A percentile compares a stretch with the other conserved stretches of the same genome.
phyloP scores from a whole-genome alignment of 2,329 filamentous ascomycete genomes.

The Cladosporium sp. region DNA sequence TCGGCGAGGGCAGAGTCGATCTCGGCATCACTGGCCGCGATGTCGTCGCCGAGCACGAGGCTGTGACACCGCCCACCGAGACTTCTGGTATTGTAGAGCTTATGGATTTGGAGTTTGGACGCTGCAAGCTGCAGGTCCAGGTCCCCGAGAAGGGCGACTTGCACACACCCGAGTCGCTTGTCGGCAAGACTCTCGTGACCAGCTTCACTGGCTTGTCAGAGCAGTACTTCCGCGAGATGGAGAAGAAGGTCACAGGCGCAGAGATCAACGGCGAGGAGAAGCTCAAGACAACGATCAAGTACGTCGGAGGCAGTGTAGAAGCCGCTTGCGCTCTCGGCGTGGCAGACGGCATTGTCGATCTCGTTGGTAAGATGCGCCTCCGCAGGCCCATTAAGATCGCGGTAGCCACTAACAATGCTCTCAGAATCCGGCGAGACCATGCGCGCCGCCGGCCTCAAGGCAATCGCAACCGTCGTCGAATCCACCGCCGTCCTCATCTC shows the following conservation, averaged over 20 bases:
- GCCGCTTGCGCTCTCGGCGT: conserved; percentile 94
- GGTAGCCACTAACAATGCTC: neutral
- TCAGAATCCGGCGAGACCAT: conserved; percentile 98
- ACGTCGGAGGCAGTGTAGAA: conserved; percentile 94
- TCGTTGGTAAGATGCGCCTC: conserved; percentile 71
- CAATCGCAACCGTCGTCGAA: conserved; percentile 89
- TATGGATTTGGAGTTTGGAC: conserved; percentile 86
- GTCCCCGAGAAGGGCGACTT: conserved; percentile 83
- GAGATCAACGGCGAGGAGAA: conserved; percentile 50
- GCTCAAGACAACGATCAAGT: conserved; percentile 84
- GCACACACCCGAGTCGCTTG: conserved; percentile 68
- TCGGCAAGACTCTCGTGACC: conserved; percentile 92
- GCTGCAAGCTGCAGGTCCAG: conserved; percentile 94
- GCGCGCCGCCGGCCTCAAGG: conserved; percentile 89
- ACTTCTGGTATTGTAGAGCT: conserved; percentile 74
- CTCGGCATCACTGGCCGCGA: conserved; percentile 93
- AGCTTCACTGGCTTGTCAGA: conserved; percentile 86
- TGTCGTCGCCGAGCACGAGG: conserved; percentile 81
- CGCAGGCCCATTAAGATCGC: neutral
- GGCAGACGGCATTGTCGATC: conserved; percentile 94
- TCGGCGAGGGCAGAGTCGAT: conserved; percentile 90
- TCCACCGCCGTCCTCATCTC: conserved; percentile 89
- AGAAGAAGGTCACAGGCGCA: conserved; percentile 50
- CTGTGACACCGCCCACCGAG: conserved; percentile 46
- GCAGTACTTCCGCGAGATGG: conserved; percentile 80